Evolutionary conservation across 306 rosid genomes (phyloP), one percentile per base, ranked within the genome.

Genomic region (Acmispon strigosus): DNA sequence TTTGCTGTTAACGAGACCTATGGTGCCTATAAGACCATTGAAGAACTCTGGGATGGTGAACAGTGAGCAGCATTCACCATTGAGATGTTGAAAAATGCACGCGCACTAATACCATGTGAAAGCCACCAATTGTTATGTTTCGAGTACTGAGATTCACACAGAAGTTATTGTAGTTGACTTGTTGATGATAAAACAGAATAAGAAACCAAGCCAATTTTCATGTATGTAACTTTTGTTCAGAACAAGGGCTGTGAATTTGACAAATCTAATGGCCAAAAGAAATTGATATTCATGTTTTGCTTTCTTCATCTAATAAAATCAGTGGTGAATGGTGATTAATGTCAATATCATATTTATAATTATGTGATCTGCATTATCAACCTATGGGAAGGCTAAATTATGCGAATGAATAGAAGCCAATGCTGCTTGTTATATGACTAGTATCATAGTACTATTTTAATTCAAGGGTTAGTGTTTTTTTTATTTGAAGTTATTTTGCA

Each of bases 41-140:
- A 85, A 77, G 92, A 89, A 58, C 84, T 86, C 12, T 89, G 88
- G 90, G 90, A 86, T 71, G 88, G 80, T n/a, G 84, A 85, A 74
- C 32, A 20, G 50, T 86, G 87, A 84, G 78, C 84, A 71, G 17
- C 7, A 18, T 59, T 10, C 29, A n/a, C 16, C 64, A 55, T 64
- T 63, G 62, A 45, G 42, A 55, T 27, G 62, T 17, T 17, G 43
- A 45, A 54, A 41, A 16, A 7, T 51, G 8, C 62, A 14, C 7
- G n/a, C n/a, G n/a, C 37, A 18, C 29, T 27, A 3, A 1, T 32
- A 19, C 5, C n/a, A 73, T 19, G 42, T 55, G 13, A 19, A 36
- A 15, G 12, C 62, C 24, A 4, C 59, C 37, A 17, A 50, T 34
- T 32, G 6, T 13, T 24, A 32, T 16, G 39, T 6, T 47, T 36